Base-by-base conservation (phyloP, 2,329 filamentous ascomycete species). In the Ilyonectria robusta region DNA sequence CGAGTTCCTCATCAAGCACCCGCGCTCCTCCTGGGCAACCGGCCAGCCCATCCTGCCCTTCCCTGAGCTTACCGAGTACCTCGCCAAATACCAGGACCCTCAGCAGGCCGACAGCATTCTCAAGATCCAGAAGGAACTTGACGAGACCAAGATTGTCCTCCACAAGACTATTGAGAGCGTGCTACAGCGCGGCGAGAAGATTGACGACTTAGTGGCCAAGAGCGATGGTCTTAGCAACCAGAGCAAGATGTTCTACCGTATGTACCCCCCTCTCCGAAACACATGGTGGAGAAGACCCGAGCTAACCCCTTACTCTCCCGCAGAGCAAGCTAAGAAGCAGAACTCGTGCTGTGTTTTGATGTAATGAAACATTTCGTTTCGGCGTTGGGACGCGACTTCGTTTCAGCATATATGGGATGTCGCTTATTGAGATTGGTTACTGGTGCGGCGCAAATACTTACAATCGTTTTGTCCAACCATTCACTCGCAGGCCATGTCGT, bases 221-320 rank as follows among this genome's bases (percentile, higher is more conserved):
- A 97, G 94, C 77, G 94, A 97, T 76, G 94, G 92, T 13, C 83
- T 99, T 77, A 97, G 94, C 82, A 89, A 90, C 56, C 93, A 96
- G 86, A 97, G 94, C 84, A 98, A 97, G 88, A 95, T 97, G 92
- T 99, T 99, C 81, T 98, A 98, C 82, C 94, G 92, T 92, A 81
- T 76, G 87, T 83, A 23, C 7, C 17, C 40, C 35, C 42, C 54
- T 23, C 17, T 57, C 44, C 44, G 58, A 56, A 37, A 62, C 59
- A 21, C 7, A 3, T 26, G 17, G 46, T 50, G 55, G 26, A 37
- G 53, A 50, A 59, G 9, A 15, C 23, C 19, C 8, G 6, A 44
- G 59, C 57, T 56, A 61, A 70, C 71, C 35, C 56, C 48, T 21
- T n/a, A 4, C 47, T 46, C 31, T 59, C 66, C 31, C 59, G 19